Evolutionary conservation across 225 moss, liverwort and hornwort genomes (phyloP).

Genomic region (Neckera pumila): DNA sequence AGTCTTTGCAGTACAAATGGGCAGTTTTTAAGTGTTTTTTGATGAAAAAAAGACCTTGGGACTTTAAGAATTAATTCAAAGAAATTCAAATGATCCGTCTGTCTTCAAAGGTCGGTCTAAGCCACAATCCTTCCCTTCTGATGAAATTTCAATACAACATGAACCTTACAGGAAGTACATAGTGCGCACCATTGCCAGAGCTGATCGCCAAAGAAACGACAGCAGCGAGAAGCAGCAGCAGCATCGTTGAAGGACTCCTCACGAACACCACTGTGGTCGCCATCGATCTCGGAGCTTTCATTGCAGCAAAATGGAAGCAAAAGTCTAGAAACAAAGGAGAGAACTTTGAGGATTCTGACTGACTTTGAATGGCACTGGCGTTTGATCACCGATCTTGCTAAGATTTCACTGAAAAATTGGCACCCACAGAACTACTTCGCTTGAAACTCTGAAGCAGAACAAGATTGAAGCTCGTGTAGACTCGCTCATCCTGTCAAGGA

Average conservation of each 20-base stretch:
- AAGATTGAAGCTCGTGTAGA: background rate
- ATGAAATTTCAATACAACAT: background rate
- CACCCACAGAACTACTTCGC: background rate
- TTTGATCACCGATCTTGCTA: background rate
- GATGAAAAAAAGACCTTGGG: accelerated
- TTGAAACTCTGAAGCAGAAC: background rate
- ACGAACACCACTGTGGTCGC: background rate
- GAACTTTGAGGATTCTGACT: background rate
- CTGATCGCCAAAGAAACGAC: background rate
- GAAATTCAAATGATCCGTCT: background rate
- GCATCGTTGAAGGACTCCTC: background rate
- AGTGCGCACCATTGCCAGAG: background rate
- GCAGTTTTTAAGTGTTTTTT: background rate
- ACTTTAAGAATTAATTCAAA: background rate
- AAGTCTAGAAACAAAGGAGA: background rate
- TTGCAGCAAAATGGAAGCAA: background rate
- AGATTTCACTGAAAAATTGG: background rate
- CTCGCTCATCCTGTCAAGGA: background rate
- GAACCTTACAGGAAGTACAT: background rate
- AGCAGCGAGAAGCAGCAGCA: background rate
- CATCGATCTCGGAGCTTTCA: background rate
- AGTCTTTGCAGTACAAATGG: background rate
- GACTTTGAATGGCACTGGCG: background rate
- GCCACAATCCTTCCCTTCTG: no score
- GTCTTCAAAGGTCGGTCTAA: background rate